Conservation (phyloP, 2,329 filamentous ascomycete species). For the Pochonia chlamydosporia region DNA sequence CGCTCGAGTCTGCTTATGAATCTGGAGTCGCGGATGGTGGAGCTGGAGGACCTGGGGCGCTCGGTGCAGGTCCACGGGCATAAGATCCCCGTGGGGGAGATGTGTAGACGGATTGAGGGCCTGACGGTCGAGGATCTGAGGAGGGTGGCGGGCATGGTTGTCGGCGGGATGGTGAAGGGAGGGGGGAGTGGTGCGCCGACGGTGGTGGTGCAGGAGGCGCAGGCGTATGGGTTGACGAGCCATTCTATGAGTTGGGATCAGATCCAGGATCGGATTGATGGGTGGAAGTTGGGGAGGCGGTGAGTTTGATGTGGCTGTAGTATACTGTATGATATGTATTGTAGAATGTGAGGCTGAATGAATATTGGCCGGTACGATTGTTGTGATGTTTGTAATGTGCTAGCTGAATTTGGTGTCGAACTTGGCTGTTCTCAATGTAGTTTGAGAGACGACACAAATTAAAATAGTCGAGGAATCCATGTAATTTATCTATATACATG, state of each 20-base stretch:
- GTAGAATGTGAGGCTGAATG: too few species aligned
- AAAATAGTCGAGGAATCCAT: too few species aligned
- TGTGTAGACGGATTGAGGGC: slow-evolving; percentile 81
- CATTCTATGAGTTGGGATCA: slow-evolving; percentile 76
- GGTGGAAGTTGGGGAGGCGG: slow-evolving; percentile 71
- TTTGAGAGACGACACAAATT: too few species aligned
- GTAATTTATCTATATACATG: too few species aligned
- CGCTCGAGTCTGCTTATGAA: slow-evolving; percentile 92
- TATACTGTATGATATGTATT: slow-evolving; percentile 4
- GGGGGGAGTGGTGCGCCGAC: slow-evolving; percentile 82
- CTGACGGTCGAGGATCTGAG: slow-evolving; percentile 76
- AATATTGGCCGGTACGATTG: too few species aligned
- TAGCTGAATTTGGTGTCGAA: too few species aligned
- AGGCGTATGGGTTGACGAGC: slow-evolving; percentile 62
- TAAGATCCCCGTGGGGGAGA: slow-evolving; percentile 87
- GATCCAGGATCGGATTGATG: slow-evolving; percentile 79
- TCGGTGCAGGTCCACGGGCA: slow-evolving; percentile 95
- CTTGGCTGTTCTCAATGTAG: too few species aligned
- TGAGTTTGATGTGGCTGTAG: not conserved
- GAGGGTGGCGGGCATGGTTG: slow-evolving; percentile 71
- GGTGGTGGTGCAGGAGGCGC: slow-evolving; percentile 88
- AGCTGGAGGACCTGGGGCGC: slow-evolving; percentile 89
- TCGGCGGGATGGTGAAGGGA: slow-evolving; percentile 70
- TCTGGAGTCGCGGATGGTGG: slow-evolving; percentile 93
- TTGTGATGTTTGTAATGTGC: too few species aligned